Evolutionary conservation across 2,329 filamentous ascomycete species (phyloP).

Genomic region (Botrytis aclada): DNA sequence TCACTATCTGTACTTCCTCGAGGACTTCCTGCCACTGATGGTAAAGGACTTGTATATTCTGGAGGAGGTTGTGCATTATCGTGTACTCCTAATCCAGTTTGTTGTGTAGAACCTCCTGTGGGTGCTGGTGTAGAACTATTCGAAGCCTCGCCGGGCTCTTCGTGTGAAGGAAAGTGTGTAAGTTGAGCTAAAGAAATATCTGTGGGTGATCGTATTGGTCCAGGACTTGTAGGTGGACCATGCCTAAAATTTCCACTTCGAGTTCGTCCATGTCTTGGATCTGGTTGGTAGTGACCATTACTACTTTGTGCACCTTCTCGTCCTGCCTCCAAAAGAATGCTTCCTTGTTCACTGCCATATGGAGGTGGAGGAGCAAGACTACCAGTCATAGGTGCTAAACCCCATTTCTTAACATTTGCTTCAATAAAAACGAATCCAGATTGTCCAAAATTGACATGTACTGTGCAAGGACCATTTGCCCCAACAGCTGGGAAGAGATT

Average conservation of each 20-base stretch:
- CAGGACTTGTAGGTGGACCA: constrained; percentile 73
- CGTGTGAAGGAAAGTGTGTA: constrained; percentile 63
- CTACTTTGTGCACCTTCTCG: constrained; percentile 51
- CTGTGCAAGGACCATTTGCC: constrained; percentile 84
- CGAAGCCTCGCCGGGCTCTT: constrained; percentile 57
- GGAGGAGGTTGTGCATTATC: constrained; percentile 64
- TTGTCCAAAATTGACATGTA: constrained; percentile 97
- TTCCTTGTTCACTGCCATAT: constrained; percentile 95
- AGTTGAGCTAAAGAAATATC: constrained; percentile 93
- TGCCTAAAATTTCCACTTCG: constrained; percentile 76
- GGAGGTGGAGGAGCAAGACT: constrained; percentile 92
- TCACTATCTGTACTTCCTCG: constrained; percentile 53
- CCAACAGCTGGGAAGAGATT: constrained; percentile 99
- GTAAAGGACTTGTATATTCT: constrained; percentile 65
- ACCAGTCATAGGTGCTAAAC: constrained; percentile 90
- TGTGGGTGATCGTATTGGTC: constrained; percentile 84
- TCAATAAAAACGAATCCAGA: constrained; percentile 99
- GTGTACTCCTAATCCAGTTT: constrained; percentile 27
- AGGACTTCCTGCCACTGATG: constrained; percentile 48
- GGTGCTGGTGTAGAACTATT: constrained; percentile 38
- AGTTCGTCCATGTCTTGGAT: constrained; percentile 62
- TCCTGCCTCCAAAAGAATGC: constrained; percentile 87
- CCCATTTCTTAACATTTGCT: constrained; percentile 99
- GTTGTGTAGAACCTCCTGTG: constrained; percentile 26
- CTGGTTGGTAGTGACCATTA: constrained; percentile 39